These are phyloP conservation scores for Solanum ahanhuiri DNA, from an alignment of 257 asterid genomes.

Conservation along the genomic window DNA sequence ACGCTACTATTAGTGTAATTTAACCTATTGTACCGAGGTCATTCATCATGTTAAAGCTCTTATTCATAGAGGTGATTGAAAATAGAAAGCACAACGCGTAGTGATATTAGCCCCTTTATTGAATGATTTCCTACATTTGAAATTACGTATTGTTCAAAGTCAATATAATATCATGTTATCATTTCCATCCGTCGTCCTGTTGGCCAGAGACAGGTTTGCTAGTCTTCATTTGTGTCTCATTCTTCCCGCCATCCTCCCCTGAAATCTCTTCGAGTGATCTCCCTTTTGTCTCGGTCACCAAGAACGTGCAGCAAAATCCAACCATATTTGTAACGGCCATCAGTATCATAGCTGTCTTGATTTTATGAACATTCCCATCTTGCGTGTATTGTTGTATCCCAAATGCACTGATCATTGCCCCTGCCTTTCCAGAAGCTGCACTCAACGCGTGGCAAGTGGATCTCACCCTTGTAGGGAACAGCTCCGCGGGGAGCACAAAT, in stretches of 20 bases:
- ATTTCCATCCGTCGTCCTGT: neutral
- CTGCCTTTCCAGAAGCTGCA: constrained; percentile 41
- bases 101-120: neutral
- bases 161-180: neutral
- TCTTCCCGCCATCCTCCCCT: constrained; percentile 15
- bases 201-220: neutral
- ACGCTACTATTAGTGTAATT: neutral
- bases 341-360: neutral
- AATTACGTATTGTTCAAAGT: neutral
- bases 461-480: constrained; percentile 43
- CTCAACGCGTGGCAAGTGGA: constrained; percentile 52
- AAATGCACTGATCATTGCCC: constrained; percentile 40
- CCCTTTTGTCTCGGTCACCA: constrained; percentile 44
- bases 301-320: constrained; percentile 34
- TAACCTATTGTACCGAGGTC: neutral
- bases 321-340: constrained; percentile 28
- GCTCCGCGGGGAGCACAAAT: constrained; percentile 48
- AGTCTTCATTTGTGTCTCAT: neutral
- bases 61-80: neutral
- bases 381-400: constrained; percentile 28
- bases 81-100: neutral
- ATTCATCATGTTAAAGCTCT: neutral
- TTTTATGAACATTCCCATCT: constrained; percentile 13
- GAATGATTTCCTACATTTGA: neutral
- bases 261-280: constrained; percentile 36